A percentile compares a stretch with the other conserved stretches of the same genome.
Conservation (phyloP, 148 eudicot genomes). For the Polygonum aviculare region DNA sequence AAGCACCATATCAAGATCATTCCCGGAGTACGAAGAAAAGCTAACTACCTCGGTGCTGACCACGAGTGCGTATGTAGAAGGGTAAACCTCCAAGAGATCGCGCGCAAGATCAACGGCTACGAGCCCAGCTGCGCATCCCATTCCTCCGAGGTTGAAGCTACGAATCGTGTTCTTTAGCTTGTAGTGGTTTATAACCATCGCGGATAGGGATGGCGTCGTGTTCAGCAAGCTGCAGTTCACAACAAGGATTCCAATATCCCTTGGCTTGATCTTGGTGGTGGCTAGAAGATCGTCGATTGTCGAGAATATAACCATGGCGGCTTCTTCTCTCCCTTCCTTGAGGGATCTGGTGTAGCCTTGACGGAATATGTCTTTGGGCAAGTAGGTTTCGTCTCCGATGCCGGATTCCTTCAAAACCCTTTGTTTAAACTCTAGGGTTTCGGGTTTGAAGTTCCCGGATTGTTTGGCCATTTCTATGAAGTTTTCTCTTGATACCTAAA, state of each 20-base stretch:
- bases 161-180: slow-evolving; percentile 45
- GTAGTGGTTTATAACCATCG: slow-evolving; percentile 79
- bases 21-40: slow-evolving; percentile 58
- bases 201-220: slow-evolving; percentile 70
- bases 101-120: slow-evolving; percentile 60
- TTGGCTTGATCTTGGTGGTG: slow-evolving; percentile 33
- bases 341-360: slow-evolving; percentile 31
- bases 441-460: slow-evolving; percentile 54
- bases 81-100: slow-evolving; percentile 44
- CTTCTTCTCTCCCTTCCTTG: slow-evolving; percentile 59
- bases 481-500: slow-evolving; percentile 52
- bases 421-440: slow-evolving; percentile 39
- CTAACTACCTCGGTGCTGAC: slow-evolving; percentile 59
- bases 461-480: slow-evolving; percentile 54
- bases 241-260: slow-evolving; percentile 46
- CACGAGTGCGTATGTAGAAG: slow-evolving; percentile 51
- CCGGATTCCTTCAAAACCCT: slow-evolving; percentile 46
- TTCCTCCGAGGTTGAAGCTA: slow-evolving; percentile 74
- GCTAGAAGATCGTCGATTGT: slow-evolving; percentile 52
- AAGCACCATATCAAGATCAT: slow-evolving; percentile 51
- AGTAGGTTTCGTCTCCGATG: slow-evolving; percentile 69
- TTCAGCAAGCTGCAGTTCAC: slow-evolving; percentile 66
- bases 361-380: slow-evolving; percentile 43
- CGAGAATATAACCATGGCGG: slow-evolving; percentile 50
- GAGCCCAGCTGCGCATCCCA: slow-evolving; percentile 76